Percentiles rank a stretch among this genome's conserved stretches.
These are phyloP conservation scores for Phlyctochytrium planicorne DNA, from an alignment of 192 early-diverging fungal genomes.

Conservation along the genomic window DNA sequence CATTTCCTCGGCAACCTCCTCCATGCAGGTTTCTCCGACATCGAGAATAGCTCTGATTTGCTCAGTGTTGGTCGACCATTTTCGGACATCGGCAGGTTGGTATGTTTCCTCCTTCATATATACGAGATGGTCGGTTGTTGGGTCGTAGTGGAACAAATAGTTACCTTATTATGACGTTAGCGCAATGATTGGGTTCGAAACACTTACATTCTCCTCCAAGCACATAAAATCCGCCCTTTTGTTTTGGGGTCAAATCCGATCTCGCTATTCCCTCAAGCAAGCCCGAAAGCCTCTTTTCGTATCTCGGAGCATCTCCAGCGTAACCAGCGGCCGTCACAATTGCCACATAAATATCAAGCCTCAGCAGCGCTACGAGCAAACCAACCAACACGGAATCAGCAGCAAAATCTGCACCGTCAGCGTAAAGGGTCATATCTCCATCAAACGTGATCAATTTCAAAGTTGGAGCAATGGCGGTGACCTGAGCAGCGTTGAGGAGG, in stretches of 20 bases:
- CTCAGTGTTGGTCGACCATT: conserved; percentile 31
- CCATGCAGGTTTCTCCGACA: conserved; percentile 69
- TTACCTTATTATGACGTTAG: conserved; percentile 83
- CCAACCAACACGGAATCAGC: conserved; percentile 62
- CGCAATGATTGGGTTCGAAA: not conserved
- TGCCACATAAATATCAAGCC: conserved; percentile 66
- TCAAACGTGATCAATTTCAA: conserved; percentile 87
- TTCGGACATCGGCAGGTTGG: conserved; percentile 22
- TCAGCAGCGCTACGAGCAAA: conserved; percentile 69
- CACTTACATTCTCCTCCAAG: conserved; percentile 44
- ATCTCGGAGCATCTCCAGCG: conserved; percentile 62
- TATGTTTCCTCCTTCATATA: conserved; percentile 61
- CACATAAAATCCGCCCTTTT: conserved; percentile 71
- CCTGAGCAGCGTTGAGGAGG: conserved; percentile 88
- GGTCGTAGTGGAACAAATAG: conserved; percentile 76
- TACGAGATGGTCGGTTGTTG: conserved; percentile 52
- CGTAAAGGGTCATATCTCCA: conserved; percentile 93
- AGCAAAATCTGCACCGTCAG: conserved; percentile 82
- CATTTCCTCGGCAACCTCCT: conserved; percentile 64
- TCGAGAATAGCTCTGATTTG: conserved; percentile 59
- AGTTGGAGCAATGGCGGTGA: conserved; percentile 68
- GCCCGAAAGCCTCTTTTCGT: conserved; percentile 77
- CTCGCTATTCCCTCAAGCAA: conserved; percentile 64
- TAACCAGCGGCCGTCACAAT: conserved; percentile 94
- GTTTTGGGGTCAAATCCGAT: conserved; percentile 43